These are phyloP conservation scores for Kurtzmaniella quercitrusa DNA, from an alignment of 1,139 yeast species.

Conservation along the genomic window DNA sequence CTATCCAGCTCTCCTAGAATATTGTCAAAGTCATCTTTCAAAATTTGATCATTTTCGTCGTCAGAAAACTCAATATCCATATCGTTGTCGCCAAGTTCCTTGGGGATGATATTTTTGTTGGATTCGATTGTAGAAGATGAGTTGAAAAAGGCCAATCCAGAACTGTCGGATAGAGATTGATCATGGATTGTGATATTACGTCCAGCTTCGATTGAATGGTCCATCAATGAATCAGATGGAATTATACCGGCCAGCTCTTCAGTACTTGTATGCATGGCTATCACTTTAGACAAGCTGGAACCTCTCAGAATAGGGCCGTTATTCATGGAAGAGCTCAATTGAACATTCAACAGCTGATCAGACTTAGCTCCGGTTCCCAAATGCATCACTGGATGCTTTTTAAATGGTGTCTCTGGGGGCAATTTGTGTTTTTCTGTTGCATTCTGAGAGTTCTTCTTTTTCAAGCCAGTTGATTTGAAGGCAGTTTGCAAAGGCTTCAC, in stretches of 20 bases:
- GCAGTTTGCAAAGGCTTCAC: conserved; percentile 87
- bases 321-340: background rate
- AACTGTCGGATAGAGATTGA: conserved; percentile 20
- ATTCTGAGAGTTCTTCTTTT: conserved; percentile 56
- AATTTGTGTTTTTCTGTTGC: conserved; percentile 26
- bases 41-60: background rate
- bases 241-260: conserved; percentile 8
- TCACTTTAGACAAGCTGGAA: conserved; percentile 2
- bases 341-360: background rate
- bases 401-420: conserved; percentile 83
- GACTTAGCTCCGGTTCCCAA: conserved; percentile 9
- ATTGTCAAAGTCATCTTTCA: background rate
- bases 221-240: conserved; percentile 18
- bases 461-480: conserved; percentile 69
- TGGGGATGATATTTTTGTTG: background rate
- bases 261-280: background rate
- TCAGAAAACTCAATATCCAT: conserved; percentile 22
- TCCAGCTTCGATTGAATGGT: conserved; percentile 39
- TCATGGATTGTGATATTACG: conserved; percentile 24
- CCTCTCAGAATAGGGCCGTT: background rate
- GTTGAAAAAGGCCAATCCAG: conserved; percentile 31
- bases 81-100: conserved; percentile 11
- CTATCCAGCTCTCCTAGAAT: background rate
- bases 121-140: conserved; percentile 10
- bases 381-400: conserved; percentile 48